A percentile compares a stretch with the other conserved stretches of the same genome.
Evolutionary conservation across 345 rosid species (phyloP).

Genomic region (Heritiera littoralis): DNA sequence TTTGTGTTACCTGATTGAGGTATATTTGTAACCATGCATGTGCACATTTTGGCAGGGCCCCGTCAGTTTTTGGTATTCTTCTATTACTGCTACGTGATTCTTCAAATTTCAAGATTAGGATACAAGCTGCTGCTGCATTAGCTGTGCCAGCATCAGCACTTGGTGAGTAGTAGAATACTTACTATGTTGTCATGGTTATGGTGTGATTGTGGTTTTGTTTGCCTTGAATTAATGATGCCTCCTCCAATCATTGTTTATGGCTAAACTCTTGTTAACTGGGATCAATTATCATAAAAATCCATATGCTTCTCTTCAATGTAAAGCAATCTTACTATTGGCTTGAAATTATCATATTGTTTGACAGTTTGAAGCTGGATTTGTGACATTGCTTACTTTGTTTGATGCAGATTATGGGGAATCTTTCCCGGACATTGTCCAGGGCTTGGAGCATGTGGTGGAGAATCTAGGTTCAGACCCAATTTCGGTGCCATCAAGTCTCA

Average conservation of each 20-base stretch:
- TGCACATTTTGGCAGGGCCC: constrained; percentile 59
- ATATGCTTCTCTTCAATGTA: neutral
- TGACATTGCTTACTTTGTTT: constrained; percentile 20
- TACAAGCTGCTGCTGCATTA: constrained; percentile 97
- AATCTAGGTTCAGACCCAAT: constrained; percentile 63
- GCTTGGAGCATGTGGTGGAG: constrained; percentile 71
- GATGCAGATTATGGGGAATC: constrained; percentile 78
- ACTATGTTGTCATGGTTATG: constrained; percentile 17
- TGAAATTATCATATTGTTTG: neutral
- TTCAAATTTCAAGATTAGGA: constrained; percentile 89
- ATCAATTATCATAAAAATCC: neutral
- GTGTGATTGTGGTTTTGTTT: constrained; percentile 1
- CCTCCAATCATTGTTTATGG: neutral
- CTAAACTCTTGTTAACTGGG: neutral
- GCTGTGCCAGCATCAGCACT: constrained; percentile 68
- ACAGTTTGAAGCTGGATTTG: constrained; percentile 3
- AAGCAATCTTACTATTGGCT: neutral
- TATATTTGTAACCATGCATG: neutral
- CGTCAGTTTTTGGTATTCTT: constrained; percentile 82
- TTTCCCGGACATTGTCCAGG: constrained; percentile 86
- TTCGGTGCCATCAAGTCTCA: constrained; percentile 67
- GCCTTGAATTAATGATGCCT: neutral
- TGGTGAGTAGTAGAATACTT: constrained; percentile 47
- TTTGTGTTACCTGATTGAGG: neutral
- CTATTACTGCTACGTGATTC: constrained; percentile 82